Evolutionary conservation across 805 yeast species (phyloP), one percentile per base, ranked within the genome.

Genomic region (Cyberlindnera euphorbiae): DNA sequence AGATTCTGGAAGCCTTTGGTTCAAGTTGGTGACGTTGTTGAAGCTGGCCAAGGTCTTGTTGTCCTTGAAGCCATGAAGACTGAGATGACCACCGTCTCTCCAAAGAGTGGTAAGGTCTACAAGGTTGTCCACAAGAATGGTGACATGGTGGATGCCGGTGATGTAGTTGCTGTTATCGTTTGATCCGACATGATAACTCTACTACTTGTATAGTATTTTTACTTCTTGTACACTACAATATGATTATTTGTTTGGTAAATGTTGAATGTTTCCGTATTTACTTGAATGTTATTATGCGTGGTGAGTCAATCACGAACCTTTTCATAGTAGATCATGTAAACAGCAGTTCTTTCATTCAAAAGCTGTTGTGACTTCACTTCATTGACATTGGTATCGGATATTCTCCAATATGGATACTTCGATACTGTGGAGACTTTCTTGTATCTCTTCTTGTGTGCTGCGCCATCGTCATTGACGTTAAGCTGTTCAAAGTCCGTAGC

Each of bases 31-130:
- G 93, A 84, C 50, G 62, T 46, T 5, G 94, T 90, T 18, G 63
- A 67, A 35, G 71, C 64, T 31, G 94, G 89, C 23, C 90, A 86
- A 50, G 87, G 87, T 5, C 68, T 90, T 43, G 74, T 90, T 47
- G 87, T 93, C 26, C 85, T 90, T 36, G 98, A 90, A 62, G 97
- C 98, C 37, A 90, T 90, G 98, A 90, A 90, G 70, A 93, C 97
- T 0, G 98, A 90, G 63, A 90, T 90, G 97, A 74, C 77, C 33
- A 95, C 90, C 24, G 68, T 62, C 36, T 77, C 97, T 15, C 72
- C 95, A 1, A 67, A 56, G 38, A 66, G 67, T 16, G 95, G 95
- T 52, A 82, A 75, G 54, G 89, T 86, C 16, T 55, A 74, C 32
- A 82, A 83, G 63, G 66, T 86, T 30, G 60, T 77, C 39, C 96